These are phyloP conservation scores for Sonneratia alba DNA, from an alignment of 345 rosid species.

Conservation along the genomic window DNA sequence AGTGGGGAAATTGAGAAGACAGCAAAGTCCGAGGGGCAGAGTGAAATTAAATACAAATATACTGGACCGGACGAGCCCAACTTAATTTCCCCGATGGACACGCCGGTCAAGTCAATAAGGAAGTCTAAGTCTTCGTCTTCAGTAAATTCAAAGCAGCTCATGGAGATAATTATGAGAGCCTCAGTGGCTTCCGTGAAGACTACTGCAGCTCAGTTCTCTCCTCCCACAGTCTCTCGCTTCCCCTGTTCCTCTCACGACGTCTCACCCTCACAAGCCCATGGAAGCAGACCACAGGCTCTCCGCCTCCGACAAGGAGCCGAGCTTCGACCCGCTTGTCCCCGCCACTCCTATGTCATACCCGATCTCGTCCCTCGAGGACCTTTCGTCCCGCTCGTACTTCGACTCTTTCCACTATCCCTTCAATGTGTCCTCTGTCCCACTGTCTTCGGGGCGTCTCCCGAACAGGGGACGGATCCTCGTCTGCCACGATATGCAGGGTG, in stretches of 20 bases:
- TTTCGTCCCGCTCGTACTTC: conserved; percentile 52
- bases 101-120: neutral
- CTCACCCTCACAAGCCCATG: neutral
- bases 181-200: neutral
- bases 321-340: conserved; percentile 5
- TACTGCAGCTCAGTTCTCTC: neutral
- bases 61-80: neutral
- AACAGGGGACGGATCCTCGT: conserved; percentile 55
- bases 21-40: neutral
- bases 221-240: neutral
- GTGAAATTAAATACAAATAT: neutral
- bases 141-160: neutral
- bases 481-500: conserved; percentile 80
- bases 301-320: neutral
- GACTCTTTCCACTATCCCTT: conserved; percentile 74
- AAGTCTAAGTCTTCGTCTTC: neutral
- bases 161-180: neutral
- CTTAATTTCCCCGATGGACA: neutral
- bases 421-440: conserved; percentile 45
- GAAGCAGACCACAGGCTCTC: neutral
- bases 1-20: neutral
- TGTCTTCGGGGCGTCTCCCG: conserved; percentile 14
- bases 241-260: neutral
- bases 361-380: conserved; percentile 52
- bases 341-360: conserved; percentile 60